Evolutionary conservation across 2,329 filamentous ascomycete species (phyloP).

Genomic region (Aspergillus piperis): DNA sequence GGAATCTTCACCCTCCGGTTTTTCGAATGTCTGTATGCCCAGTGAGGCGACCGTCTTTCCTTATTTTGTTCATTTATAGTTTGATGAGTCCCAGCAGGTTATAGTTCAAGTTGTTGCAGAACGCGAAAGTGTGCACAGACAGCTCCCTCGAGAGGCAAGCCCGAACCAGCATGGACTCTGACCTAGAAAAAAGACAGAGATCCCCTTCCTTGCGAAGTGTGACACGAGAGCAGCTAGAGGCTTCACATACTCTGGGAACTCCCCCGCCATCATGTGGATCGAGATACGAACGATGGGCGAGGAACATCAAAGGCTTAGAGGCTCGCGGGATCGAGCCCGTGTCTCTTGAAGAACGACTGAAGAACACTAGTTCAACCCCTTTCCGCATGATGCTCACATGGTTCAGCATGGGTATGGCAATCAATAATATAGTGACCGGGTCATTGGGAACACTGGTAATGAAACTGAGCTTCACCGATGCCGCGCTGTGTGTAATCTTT

Average conservation of each 20-base stretch:
- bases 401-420: constrained; percentile 43
- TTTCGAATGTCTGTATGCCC: constrained; percentile 15
- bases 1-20: constrained; percentile 11
- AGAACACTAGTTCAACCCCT: constrained; percentile 25
- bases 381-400: constrained; percentile 40
- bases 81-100: not conserved
- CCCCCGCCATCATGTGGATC: constrained; percentile 13
- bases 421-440: constrained; percentile 46
- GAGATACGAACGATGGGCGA: constrained; percentile 26
- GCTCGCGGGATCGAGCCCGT: constrained; percentile 31
- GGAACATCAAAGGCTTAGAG: constrained; percentile 29
- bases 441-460: constrained; percentile 46
- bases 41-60: not conserved
- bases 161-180: constrained; percentile 19
- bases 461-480: constrained; percentile 43
- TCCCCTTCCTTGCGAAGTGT: constrained; percentile 28
- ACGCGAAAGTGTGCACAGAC: not conserved
- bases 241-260: constrained; percentile 10
- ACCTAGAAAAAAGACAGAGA: constrained; percentile 29
- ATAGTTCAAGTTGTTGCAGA: constrained; percentile 4
- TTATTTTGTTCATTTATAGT: not conserved
- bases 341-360: constrained; percentile 30
- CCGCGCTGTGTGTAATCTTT: constrained; percentile 41
- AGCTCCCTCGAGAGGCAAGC: not conserved
- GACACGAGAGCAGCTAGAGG: constrained; percentile 24